Base-by-base conservation (phyloP, 768 basidiomycete genomes). In the Mycena epipterygia region DNA sequence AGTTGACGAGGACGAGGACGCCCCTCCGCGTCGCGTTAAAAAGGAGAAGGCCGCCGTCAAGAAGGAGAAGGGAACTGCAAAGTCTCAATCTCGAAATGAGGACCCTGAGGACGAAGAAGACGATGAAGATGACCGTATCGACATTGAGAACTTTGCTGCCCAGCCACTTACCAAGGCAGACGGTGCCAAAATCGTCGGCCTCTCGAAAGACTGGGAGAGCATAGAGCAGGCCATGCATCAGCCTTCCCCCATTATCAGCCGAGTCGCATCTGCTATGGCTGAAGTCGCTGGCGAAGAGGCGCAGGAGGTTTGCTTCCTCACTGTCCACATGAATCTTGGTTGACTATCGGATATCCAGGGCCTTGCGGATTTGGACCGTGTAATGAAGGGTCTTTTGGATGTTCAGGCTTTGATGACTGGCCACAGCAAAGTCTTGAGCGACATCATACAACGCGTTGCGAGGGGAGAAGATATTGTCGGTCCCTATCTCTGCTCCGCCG, bases 311-410 rank as follows among this genome's bases (percentile, higher is more conserved):
- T 67, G 84, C 75, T 25, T 51, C 32, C 3, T 16, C 41, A 32
- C 27, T 37, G 64, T 32, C 32, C 58, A 30, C 32, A 29, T 25
- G 23, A 27, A 55, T 37, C 27, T 62, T 66, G 6, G 64, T 30
- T 25, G 16, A 60, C 58, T 74, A 55, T 55, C 58, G 41, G 8
- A 19, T 23, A n/a, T 48, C 6, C 66, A 93, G 92, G 83, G 85
- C 37, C 76, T 94, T 27, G 80, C 79, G 23, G 85, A 89, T 70
- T 83, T 96, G 5, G 95, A 97, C 67, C 42, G 53, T 25, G 83
- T 91, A 55, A 92, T 95, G 88, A 90, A 87, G 75, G 84, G 87
- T 51, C 82, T 93, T 3, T 82, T 96, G 27, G 93, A 95, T 74
- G 84, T 92, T 17, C 84, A 89, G 52, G 81, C 86, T 4, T 89